Conservation (phyloP, 306 rosid genomes). For the Prunus padus region DNA sequence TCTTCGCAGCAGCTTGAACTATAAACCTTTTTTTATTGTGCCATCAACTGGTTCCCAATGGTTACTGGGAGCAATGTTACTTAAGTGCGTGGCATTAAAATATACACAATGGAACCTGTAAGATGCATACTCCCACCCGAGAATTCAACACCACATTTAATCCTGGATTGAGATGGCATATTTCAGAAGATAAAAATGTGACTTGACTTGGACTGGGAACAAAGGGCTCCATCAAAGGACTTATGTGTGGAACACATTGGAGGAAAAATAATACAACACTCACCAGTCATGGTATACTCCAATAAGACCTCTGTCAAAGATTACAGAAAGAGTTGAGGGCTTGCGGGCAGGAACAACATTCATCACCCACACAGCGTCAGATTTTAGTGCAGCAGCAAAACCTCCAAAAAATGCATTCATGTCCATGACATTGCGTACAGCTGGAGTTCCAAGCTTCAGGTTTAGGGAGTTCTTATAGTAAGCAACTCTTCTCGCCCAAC, state of each 20-base stretch:
- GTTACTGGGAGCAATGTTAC: not conserved
- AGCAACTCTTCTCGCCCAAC: slow-evolving; percentile 81
- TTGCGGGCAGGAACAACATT: slow-evolving; percentile 82
- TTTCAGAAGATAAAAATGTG: not conserved
- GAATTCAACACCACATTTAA: not conserved
- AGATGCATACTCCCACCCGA: not conserved
- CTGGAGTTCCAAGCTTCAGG: slow-evolving; percentile 82
- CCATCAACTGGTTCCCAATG: no score
- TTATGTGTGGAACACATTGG: not conserved
- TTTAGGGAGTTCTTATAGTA: slow-evolving; percentile 74
- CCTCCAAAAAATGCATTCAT: slow-evolving; percentile 98
- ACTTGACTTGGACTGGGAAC: not conserved
- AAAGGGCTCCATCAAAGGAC: not conserved
- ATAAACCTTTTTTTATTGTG: no score
- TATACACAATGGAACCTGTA: not conserved
- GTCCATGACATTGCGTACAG: slow-evolving; percentile 90
- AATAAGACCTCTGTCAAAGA: slow-evolving; percentile 87
- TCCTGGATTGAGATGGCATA: not conserved
- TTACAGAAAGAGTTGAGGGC: slow-evolving; percentile 65
- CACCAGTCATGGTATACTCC: slow-evolving; percentile 97
- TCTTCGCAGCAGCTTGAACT: not conserved
- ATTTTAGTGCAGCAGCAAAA: slow-evolving; percentile 81
- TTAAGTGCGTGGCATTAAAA: not conserved
- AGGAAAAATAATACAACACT: slow-evolving; percentile 28
- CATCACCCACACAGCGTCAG: slow-evolving; percentile 97